Conservation (phyloP, 306 rosid genomes). For the Ziziphus jujuba region DNA sequence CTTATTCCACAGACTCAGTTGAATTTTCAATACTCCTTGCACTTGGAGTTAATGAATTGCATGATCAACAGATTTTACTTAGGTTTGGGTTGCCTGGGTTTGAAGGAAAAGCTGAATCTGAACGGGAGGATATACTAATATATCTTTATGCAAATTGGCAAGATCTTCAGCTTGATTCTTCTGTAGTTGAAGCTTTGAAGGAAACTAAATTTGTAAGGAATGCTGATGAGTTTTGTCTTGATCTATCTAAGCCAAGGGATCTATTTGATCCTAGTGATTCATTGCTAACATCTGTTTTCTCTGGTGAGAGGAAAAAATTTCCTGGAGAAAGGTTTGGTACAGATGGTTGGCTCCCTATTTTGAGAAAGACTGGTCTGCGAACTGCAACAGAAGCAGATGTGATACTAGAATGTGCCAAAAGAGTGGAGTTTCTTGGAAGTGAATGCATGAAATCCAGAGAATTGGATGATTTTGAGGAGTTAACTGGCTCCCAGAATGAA, state of each 20-base stretch:
- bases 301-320: conserved; percentile 81
- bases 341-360: conserved; percentile 85
- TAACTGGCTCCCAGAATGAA: conserved; percentile 45
- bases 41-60: conserved; percentile 76
- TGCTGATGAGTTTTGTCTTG: conserved; percentile 81
- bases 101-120: conserved; percentile 66
- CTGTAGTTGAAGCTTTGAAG: conserved; percentile 67
- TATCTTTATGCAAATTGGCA: conserved; percentile 83
- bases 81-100: conserved; percentile 87
- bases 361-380: conserved; percentile 84
- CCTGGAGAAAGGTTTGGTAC: conserved; percentile 94
- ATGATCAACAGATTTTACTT: conserved; percentile 79
- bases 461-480: conserved; percentile 73
- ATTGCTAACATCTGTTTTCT: conserved; percentile 79
- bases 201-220: conserved; percentile 82
- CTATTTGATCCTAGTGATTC: conserved; percentile 91
- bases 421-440: conserved; percentile 83
- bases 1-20: conserved; percentile 63
- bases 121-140: conserved; percentile 72
- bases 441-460: conserved; percentile 72
- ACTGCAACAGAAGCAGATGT: conserved; percentile 76
- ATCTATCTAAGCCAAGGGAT: conserved; percentile 69
- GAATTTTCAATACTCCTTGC: conserved; percentile 76
- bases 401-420: conserved; percentile 91
- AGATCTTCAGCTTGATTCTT: conserved; percentile 74